Evolutionary conservation across 2,329 filamentous ascomycete genomes (phyloP).

Genomic region (Hymenoscyphus occultus): DNA sequence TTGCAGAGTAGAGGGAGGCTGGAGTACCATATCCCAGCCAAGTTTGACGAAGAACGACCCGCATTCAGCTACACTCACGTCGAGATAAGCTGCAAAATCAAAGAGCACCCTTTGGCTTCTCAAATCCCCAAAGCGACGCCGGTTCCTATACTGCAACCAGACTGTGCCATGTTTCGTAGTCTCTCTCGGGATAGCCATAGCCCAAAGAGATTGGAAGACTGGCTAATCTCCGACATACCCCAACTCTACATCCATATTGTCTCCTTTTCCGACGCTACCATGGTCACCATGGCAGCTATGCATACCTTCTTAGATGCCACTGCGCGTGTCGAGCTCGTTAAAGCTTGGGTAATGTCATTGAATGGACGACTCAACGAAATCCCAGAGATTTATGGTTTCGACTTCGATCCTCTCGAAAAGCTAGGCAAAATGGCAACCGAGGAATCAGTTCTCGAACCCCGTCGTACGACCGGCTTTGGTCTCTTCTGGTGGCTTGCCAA

Average conservation of each 20-base stretch:
- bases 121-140: constrained; percentile 38
- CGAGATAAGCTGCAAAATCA: constrained; percentile 38
- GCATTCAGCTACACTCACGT: constrained; percentile 42
- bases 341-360: constrained; percentile 40
- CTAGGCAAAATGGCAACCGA: constrained; percentile 33
- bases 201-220: constrained; percentile 40
- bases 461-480: constrained; percentile 31
- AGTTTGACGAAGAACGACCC: constrained; percentile 40
- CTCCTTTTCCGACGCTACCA: constrained; percentile 48
- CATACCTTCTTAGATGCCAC: constrained; percentile 49
- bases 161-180: constrained; percentile 30
- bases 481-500: constrained; percentile 37
- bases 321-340: constrained; percentile 42
- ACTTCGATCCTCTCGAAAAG: constrained; percentile 38
- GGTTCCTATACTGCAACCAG: constrained; percentile 34
- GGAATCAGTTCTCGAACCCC: constrained; percentile 29
- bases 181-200: constrained; percentile 30
- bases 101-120: constrained; percentile 42
- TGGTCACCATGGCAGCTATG: constrained; percentile 46
- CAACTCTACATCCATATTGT: constrained; percentile 48
- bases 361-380: constrained; percentile 9
- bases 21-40: constrained; percentile 42
- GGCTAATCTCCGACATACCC: constrained; percentile 42
- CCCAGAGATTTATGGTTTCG: constrained; percentile 18
- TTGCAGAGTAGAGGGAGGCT: constrained; percentile 33